A percentile compares a stretch with the other conserved stretches of the same genome.
Evolutionary conservation across 148 eudicot species (phyloP).

Genomic region (Silene conica): DNA sequence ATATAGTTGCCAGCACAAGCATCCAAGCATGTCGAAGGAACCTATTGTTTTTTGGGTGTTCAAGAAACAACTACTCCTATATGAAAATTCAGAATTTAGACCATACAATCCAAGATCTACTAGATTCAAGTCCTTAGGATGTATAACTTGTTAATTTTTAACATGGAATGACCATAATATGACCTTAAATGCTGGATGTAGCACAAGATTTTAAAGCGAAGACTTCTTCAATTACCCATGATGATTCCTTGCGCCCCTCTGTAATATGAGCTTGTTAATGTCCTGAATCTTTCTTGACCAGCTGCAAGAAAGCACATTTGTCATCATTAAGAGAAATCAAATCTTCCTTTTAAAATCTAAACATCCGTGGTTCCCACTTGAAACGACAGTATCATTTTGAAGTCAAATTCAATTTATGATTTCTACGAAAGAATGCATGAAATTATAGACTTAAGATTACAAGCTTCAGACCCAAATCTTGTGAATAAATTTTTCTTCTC

Average conservation of each 20-base stretch:
- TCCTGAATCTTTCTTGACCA: slow-evolving; percentile 96
- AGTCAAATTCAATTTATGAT: background rate
- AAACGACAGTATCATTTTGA: background rate
- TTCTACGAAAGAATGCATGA: background rate
- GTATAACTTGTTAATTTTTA: background rate
- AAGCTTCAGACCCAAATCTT: background rate
- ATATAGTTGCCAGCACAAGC: background rate
- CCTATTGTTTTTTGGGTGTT: too few species aligned
- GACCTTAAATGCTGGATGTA: background rate
- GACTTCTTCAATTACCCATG: slow-evolving; percentile 51
- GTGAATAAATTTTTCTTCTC: too few species aligned
- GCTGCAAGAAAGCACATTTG: slow-evolving; percentile 45
- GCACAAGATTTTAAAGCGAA: background rate
- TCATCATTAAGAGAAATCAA: slow-evolving; percentile 4
- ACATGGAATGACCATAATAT: background rate
- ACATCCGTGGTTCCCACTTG: background rate
- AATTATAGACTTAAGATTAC: background rate
- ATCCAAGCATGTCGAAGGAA: background rate
- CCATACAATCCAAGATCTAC: background rate
- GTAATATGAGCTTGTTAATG: slow-evolving; percentile 87
- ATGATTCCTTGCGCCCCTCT: slow-evolving; percentile 98
- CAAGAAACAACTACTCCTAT: too few species aligned
- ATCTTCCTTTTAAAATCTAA: background rate
- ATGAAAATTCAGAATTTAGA: background rate
- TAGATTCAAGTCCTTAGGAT: background rate